Conservation (phyloP, 371 early-diverging fungal species). For the Mucor velutinosus region DNA sequence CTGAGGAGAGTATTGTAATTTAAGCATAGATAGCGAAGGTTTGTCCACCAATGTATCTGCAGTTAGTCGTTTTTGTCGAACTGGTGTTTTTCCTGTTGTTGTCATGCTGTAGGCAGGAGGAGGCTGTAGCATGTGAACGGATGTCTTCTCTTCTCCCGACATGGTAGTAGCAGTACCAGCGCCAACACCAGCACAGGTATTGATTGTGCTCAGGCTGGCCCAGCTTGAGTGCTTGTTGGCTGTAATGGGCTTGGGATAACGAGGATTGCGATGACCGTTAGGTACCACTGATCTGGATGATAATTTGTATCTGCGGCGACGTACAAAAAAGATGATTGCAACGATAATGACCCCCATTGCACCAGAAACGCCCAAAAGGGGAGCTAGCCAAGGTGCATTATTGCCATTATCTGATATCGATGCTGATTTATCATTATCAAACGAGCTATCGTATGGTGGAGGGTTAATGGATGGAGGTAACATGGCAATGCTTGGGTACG, state of each 20-base stretch:
- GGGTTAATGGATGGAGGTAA: neutral
- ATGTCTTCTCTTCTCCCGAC: neutral
- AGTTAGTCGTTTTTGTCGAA: constrained; percentile 17
- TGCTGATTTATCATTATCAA: neutral
- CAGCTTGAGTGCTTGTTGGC: constrained; percentile 4
- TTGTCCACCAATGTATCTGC: constrained; percentile 21
- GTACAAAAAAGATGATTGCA: neutral
- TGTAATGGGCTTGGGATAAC: neutral
- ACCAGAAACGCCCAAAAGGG: constrained; percentile 19
- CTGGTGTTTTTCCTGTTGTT: neutral
- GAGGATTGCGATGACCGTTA: neutral
- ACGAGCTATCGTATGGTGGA: neutral
- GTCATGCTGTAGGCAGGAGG: constrained; percentile 20
- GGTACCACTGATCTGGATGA: neutral
- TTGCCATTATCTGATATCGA: neutral
- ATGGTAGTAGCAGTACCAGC: neutral
- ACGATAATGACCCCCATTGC: neutral
- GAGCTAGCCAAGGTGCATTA: constrained; percentile 16
- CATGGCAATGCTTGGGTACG: neutral
- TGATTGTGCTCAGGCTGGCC: constrained; percentile 10
- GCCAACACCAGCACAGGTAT: neutral
- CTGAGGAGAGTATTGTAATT: constrained; percentile 30
- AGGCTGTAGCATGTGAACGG: neutral
- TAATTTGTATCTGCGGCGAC: neutral
- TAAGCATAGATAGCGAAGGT: constrained; percentile 6